Base-by-base conservation (phyloP, 2,329 filamentous ascomycete species). In the Cladophialophora chaetospira region DNA sequence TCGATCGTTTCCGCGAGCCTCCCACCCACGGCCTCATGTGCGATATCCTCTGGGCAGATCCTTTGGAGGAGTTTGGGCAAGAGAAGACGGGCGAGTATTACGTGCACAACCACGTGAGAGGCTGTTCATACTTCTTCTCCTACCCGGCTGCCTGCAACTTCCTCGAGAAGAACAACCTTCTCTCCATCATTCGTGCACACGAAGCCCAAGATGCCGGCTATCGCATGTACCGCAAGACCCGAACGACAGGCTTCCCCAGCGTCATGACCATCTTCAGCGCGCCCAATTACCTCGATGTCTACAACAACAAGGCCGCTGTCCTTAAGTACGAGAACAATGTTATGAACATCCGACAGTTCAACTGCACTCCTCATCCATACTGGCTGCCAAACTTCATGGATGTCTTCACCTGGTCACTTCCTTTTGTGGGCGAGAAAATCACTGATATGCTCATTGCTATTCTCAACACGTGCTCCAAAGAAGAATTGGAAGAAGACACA, bases 331-430 rank as follows among this genome's bases (percentile, higher is more conserved):
- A 99, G 78, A 99, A 99, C 77, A 99, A 99, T 70, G 94, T 99
- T 60, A 99, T 99, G 94, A 99, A 99, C 80, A 99, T 99, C 71
- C 86, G 94, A 58, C 94, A 99, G 75, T 99, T 99, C 80, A 99
- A 99, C 81, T 99, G 93, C 83, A 97, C 94, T 19, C 94, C 94
- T 29, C 94, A 99, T 73, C 94, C 94, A 5, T 99, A 99, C 80
- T 99, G 94, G 94, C 84, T 99, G 46, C 94, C 94, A 53, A 99
- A 99, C 79, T 99, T 99, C 72, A 99, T 99, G 94, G 94, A 99
- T 70, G 94, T 99, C 62, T 99, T 99, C 72, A 99, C 94, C n/a
- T 99, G 94, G 94, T 99, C 94, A 29, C 81, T 99, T 59, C 94
- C 94, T 0, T 99, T 99, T 75, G 94, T 99, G 21, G 93, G 94